Evolutionary conservation across 192 early-diverging fungal genomes (phyloP).

Genomic region (Entophlyctis helioformis): DNA sequence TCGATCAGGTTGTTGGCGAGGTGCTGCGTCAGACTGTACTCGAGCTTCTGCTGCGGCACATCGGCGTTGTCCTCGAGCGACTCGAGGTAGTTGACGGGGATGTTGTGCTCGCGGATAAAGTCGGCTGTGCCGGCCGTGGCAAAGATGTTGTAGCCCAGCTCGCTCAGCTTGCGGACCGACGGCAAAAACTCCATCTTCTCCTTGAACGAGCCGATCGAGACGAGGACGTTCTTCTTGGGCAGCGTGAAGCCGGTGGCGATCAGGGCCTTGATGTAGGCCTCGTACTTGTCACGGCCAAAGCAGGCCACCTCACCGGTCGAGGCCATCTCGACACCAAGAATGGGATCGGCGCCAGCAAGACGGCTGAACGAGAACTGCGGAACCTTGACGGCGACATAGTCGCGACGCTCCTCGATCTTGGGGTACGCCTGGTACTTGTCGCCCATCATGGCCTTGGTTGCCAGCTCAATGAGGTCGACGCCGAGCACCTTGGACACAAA

Average conservation of each 20-base stretch:
- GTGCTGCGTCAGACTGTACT: constrained; percentile 90
- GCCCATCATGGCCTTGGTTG: constrained; percentile 85
- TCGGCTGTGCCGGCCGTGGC: constrained; percentile 95
- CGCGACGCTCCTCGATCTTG: constrained; percentile 50
- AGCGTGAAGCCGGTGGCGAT: constrained; percentile 84
- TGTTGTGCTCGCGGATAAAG: constrained; percentile 88
- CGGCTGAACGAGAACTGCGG: constrained; percentile 97
- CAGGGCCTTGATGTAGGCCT: constrained; percentile 93
- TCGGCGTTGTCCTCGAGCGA: constrained; percentile 46
- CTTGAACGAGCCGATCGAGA: constrained; percentile 97
- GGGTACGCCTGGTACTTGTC: constrained; percentile 74
- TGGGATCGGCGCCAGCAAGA: constrained; percentile 89
- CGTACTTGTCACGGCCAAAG: constrained; percentile 95
- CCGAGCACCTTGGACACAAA: constrained; percentile 96
- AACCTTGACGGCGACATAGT: constrained; percentile 92
- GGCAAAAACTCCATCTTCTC: constrained; percentile 95
- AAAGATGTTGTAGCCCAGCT: constrained; percentile 85
- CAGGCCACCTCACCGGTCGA: constrained; percentile 99
- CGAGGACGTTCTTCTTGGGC: constrained; percentile 90
- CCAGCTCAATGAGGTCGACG: constrained; percentile 93
- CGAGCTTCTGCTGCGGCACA: constrained; percentile 47
- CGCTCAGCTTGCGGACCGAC: constrained; percentile 68
- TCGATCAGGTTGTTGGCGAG: constrained; percentile 95
- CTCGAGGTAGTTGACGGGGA: constrained; percentile 86
- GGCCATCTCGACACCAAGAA: constrained; percentile 98